A percentile compares a stretch with the other conserved stretches of the same genome.
These are phyloP conservation scores for Ogataea minuta DNA, from an alignment of 805 yeast genomes.

Conservation along the genomic window DNA sequence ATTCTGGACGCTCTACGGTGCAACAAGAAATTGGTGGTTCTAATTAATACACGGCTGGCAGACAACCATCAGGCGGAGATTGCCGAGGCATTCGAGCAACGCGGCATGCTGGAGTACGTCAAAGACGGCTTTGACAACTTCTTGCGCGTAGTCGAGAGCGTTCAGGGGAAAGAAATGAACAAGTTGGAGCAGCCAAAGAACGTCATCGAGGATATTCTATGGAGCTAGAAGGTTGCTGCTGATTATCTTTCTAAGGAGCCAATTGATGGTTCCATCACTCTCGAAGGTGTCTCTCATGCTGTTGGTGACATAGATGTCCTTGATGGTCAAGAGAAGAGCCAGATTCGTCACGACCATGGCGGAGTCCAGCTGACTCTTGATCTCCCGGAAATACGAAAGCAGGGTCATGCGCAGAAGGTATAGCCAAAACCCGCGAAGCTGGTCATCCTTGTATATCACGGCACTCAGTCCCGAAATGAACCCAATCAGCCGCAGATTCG, in stretches of 20 bases:
- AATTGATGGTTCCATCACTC: constrained; percentile 6
- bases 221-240: constrained; percentile 12
- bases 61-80: constrained; percentile 84
- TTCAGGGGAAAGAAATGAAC: constrained; percentile 14
- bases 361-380: constrained; percentile 17
- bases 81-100: constrained; percentile 50
- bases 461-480: constrained; percentile 16
- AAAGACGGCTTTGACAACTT: constrained; percentile 19
- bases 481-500: constrained; percentile 15
- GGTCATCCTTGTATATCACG: constrained; percentile 12
- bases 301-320: constrained; percentile 9
- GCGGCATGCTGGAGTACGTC: constrained; percentile 31
- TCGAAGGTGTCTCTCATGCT: constrained; percentile 3
- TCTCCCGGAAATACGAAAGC: constrained; percentile 14
- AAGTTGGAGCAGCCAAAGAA: constrained; percentile 25
- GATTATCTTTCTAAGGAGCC: constrained; percentile 8
- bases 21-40: constrained; percentile 59
- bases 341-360: constrained; percentile 14
- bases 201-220: constrained; percentile 21
- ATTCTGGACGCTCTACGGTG: constrained; percentile 71
- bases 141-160: constrained; percentile 14
- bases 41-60: constrained; percentile 71
- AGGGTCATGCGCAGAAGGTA: constrained; percentile 21
- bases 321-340: constrained; percentile 16
- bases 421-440: constrained; percentile 21